A percentile compares a stretch with the other conserved stretches of the same genome.
Evolutionary conservation across 2,329 filamentous ascomycete genomes (phyloP).

Genomic region (Ilyonectria sp.): DNA sequence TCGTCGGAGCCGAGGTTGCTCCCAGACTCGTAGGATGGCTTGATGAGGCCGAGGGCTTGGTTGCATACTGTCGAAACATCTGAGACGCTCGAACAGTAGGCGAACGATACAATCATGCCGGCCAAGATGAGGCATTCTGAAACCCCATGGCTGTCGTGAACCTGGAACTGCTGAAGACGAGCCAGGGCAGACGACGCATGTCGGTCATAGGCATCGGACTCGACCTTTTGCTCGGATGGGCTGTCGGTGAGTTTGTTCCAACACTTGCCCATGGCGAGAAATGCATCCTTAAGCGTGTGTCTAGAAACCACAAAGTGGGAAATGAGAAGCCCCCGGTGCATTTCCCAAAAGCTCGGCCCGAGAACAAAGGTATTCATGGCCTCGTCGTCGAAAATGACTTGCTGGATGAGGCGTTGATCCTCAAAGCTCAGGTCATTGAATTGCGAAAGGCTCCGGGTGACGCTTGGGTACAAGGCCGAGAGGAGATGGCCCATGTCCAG

Average conservation of each 20-base stretch:
- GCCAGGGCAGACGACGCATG: slow-evolving; percentile 39
- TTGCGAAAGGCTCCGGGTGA: not conserved
- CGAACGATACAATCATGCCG: slow-evolving; percentile 39
- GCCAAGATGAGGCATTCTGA: slow-evolving; percentile 40
- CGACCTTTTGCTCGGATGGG: not conserved
- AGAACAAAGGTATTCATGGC: slow-evolving; percentile 38
- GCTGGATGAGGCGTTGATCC: slow-evolving; percentile 28
- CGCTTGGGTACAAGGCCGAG: not conserved
- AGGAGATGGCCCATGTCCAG: not conserved
- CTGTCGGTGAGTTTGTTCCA: not conserved
- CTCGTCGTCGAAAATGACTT: slow-evolving; percentile 29
- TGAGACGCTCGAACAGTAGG: slow-evolving; percentile 25
- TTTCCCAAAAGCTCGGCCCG: slow-evolving; percentile 41
- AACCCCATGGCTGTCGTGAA: slow-evolving; percentile 27
- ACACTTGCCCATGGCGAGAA: slow-evolving; percentile 37
- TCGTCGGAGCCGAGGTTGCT: not conserved
- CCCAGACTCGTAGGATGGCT: slow-evolving; percentile 34
- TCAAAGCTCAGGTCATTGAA: slow-evolving; percentile 11
- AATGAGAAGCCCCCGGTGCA: slow-evolving; percentile 35
- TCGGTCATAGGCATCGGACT: slow-evolving; percentile 27
- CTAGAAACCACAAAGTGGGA: slow-evolving; percentile 30
- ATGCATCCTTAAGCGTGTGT: slow-evolving; percentile 35
- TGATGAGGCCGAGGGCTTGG: slow-evolving; percentile 40
- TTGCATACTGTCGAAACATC: slow-evolving; percentile 35
- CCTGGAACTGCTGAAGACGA: slow-evolving; percentile 29